Evolutionary conservation across 257 asterid species (phyloP).

Genomic region (Solanum dulcamara): DNA sequence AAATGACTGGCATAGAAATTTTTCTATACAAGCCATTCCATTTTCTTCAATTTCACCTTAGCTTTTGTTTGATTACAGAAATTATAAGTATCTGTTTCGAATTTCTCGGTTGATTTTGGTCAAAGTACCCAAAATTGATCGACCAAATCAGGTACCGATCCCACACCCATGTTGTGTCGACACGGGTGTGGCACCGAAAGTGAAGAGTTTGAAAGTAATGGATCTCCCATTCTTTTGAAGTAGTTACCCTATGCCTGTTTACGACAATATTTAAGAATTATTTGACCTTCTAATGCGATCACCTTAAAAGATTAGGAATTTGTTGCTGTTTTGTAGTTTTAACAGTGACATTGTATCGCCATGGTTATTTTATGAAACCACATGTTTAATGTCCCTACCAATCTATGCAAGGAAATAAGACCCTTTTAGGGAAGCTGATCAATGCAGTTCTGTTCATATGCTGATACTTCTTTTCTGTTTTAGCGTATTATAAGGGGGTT

Average conservation of each 20-base stretch:
- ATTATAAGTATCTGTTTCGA: background rate
- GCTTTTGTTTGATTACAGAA: background rate
- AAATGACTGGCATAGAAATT: background rate
- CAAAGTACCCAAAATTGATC: background rate
- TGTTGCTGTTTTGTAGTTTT: background rate
- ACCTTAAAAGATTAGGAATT: background rate
- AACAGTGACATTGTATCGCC: background rate
- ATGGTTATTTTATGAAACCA: background rate
- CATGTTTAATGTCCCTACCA: background rate
- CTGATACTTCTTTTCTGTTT: background rate
- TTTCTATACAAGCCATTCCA: background rate
- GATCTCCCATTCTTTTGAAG: background rate
- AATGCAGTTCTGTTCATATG: background rate
- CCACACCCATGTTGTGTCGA: background rate
- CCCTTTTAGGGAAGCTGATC: background rate
- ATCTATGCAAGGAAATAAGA: background rate
- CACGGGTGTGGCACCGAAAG: background rate
- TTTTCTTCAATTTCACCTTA: background rate
- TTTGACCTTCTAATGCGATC: background rate
- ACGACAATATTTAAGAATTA: background rate
- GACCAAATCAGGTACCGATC: background rate
- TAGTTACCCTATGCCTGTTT: background rate
- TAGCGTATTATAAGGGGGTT: background rate
- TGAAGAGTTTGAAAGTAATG: background rate
- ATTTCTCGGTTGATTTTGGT: background rate